Conservation (phyloP, 768 basidiomycete species). For the Sporobolomyces pararoseus region DNA sequence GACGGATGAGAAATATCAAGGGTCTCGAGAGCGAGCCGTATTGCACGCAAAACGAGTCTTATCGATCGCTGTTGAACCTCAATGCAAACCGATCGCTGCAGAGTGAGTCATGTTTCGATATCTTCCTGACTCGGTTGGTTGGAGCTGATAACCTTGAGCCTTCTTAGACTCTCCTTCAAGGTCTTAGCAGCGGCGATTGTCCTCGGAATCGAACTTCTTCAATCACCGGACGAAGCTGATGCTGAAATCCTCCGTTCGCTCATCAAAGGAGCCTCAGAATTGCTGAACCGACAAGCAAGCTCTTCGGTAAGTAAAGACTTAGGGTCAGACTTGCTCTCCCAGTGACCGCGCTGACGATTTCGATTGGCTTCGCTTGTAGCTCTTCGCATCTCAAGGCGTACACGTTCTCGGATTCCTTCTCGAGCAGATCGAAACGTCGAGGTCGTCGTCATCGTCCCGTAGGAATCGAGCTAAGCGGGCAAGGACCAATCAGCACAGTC, state of each 20-base stretch:
- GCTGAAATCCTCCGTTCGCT: background rate
- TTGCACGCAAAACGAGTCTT: conserved; percentile 34
- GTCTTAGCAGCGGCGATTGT: conserved; percentile 11
- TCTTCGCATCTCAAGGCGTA: background rate
- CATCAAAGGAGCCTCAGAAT: background rate
- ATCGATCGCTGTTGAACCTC: conserved; percentile 19
- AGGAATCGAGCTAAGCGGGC: conserved; percentile 15
- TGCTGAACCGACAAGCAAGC: background rate
- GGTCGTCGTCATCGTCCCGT: background rate
- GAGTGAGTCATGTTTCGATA: background rate
- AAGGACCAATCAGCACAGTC: conserved; percentile 7
- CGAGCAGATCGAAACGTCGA: background rate
- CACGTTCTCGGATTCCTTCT: conserved; percentile 19
- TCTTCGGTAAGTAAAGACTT: conserved; percentile 11
- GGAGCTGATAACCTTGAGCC: background rate
- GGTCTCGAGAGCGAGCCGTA: conserved; percentile 23
- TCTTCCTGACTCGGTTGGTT: background rate
- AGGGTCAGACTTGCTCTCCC: too few relatives aligned
- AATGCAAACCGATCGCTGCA: too few relatives aligned
- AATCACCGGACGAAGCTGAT: conserved; percentile 25
- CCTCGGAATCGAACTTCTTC: conserved; percentile 16
- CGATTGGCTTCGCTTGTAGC: background rate
- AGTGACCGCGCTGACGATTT: background rate
- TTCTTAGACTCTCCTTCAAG: conserved; percentile 12
- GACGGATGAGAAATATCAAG: conserved; percentile 18